Base-by-base conservation (phyloP, 2,329 filamentous ascomycete species). In the Grosmannia penicillata region DNA sequence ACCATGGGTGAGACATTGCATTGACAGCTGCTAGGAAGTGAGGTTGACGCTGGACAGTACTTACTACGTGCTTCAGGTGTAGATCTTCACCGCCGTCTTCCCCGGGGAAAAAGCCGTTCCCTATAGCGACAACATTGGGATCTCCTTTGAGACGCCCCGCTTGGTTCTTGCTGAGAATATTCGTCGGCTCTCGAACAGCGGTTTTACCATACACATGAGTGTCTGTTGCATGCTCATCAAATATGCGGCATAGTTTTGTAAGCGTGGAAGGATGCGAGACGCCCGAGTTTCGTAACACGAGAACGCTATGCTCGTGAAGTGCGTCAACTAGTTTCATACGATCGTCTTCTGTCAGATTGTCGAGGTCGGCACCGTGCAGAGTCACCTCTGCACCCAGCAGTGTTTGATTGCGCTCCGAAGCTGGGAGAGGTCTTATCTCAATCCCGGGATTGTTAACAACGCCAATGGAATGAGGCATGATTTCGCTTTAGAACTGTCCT, bases 261-360 rank as follows among this genome's bases (percentile, higher is more conserved):
- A 34, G 25, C 4, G 37, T 39, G 9, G 31, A 24, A 19, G 32
- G n/a, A 11, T 25, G 11, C 9, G 13, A 13, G 19, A 39, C 4
- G 8, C 37, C 37, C 1, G 37, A 17, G 8, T 21, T 15, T 3
- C 32, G 31, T 13, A 39, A 13, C 5, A 39, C 37, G 6, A 39
- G 31, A 4, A 39, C 37, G 26, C 37, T 39, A 32, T 39, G 37
- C 32, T 39, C 37, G 26, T 35, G 32, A 24, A 37, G 21, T 11
- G 26, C 35, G 14, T 37, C 27, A 5, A 30, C 18, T 14, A 37
- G 17, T 11, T 23, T 37, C 27, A 30, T 8, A 15, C 22, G 5
- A 21, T 37, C 35, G 9, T 22, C 35, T 11, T 8, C 18, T 13
- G 26, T 23, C 18, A 37, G 35, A 9, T 37, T 9, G 27, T 37